A percentile compares a stretch with the other conserved stretches of the same genome.
phyloP scores from a whole-genome alignment of 768 basidiomycete genomes.

The Boletus rex-veris region DNA sequence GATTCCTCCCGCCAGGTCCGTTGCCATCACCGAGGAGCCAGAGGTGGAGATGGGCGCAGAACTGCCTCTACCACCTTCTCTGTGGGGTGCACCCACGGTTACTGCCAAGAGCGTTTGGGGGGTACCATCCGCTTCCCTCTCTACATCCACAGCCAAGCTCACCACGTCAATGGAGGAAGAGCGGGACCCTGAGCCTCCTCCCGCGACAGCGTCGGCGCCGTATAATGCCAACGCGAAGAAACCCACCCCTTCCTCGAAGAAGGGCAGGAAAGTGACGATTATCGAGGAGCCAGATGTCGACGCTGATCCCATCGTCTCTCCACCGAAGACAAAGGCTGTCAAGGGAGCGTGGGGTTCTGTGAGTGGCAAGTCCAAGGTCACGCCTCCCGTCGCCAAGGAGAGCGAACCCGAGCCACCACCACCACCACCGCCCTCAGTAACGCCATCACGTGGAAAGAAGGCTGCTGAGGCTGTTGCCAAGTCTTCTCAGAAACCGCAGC shows the following conservation, averaged over 20 bases:
- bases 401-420: constrained; percentile 8
- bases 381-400: constrained; percentile 7
- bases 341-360: constrained; percentile 21
- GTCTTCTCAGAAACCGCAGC: constrained; percentile 13
- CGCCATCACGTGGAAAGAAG: constrained; percentile 16
- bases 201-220: not conserved
- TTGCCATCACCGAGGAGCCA: constrained; percentile 16
- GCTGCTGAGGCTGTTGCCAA: not conserved
- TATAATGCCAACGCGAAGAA: constrained; percentile 15
- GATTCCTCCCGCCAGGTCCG: constrained; percentile 8
- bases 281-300: constrained; percentile 27
- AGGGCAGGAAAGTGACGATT: constrained; percentile 26
- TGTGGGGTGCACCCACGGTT: constrained; percentile 17
- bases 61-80: constrained; percentile 17
- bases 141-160: constrained; percentile 8
- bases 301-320: constrained; percentile 18
- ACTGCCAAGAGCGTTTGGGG: constrained; percentile 12
- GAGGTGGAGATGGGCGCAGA: constrained; percentile 20
- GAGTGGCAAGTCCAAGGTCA: constrained; percentile 21
- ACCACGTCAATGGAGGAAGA: constrained; percentile 8
- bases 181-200: not conserved
- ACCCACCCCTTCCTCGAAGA: constrained; percentile 8
- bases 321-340: constrained; percentile 8
- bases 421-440: not conserved
- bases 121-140: not conserved